A percentile compares a stretch with the other conserved stretches of the same genome.
Conservation (phyloP, 306 rosid species). For the Datisca glomerata region DNA sequence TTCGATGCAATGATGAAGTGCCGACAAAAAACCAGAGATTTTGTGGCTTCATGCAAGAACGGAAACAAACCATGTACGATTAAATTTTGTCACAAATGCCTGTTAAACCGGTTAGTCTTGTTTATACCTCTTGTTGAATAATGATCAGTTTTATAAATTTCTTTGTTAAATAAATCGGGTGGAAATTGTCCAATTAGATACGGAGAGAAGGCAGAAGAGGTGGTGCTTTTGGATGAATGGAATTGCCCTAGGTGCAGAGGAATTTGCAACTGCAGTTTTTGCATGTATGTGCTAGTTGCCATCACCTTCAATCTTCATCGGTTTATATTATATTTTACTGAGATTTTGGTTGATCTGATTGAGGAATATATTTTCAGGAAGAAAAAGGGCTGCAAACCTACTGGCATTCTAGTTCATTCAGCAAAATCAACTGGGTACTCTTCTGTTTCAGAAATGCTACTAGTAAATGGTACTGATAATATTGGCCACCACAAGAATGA, state of each 20-base stretch:
- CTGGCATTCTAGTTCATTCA: slow-evolving; percentile 30
- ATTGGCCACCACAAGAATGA: slow-evolving; percentile 13
- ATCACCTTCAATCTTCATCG: not conserved
- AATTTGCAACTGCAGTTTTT: slow-evolving; percentile 64
- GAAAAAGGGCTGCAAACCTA: slow-evolving; percentile 50
- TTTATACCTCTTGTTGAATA: not conserved
- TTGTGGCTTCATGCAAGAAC: slow-evolving; percentile 43
- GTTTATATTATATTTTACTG: not conserved
- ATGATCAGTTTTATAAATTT: not conserved
- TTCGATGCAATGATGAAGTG: slow-evolving; percentile 30
- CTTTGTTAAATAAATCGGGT: no score
- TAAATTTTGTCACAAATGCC: slow-evolving; percentile 51
- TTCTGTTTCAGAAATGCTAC: slow-evolving; percentile 53
- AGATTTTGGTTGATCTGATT: slow-evolving; percentile 10
- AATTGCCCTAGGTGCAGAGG: slow-evolving; percentile 67
- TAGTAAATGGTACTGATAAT: slow-evolving; percentile 10
- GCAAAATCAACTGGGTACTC: slow-evolving; percentile 53
- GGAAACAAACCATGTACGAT: slow-evolving; percentile 35
- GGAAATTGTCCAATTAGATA: slow-evolving; percentile 38
- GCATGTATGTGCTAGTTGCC: slow-evolving; percentile 36
- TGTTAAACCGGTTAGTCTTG: slow-evolving; percentile 47
- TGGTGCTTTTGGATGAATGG: slow-evolving; percentile 33
- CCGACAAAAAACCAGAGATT: slow-evolving; percentile 61
- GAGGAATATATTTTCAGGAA: slow-evolving; percentile 34
- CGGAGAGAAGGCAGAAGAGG: slow-evolving; percentile 52